Conservation (phyloP, 148 eudicot genomes). For the Chenopodium formosanum region DNA sequence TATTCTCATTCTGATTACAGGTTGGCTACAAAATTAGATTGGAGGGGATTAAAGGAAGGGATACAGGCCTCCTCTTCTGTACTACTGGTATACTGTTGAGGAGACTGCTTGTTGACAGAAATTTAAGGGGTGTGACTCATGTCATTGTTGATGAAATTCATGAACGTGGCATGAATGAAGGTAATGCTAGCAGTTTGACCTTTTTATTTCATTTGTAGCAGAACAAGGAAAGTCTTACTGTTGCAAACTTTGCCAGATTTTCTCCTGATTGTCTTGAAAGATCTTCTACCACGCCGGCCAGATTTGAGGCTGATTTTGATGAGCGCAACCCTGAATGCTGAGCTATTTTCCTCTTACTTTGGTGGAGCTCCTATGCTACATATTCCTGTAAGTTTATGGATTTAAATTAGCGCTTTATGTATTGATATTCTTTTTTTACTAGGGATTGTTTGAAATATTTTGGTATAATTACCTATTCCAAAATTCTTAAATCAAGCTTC, state of each 20-base stretch:
- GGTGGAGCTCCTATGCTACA: constrained; percentile 95
- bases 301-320: constrained; percentile 86
- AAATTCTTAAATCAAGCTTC: not conserved
- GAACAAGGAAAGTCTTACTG: constrained; percentile 20
- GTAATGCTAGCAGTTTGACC: constrained; percentile 34
- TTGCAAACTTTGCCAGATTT: constrained; percentile 63
- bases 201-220: not conserved
- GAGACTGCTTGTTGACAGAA: constrained; percentile 86
- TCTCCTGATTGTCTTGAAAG: constrained; percentile 94
- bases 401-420: not conserved
- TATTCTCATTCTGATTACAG: constrained; percentile 33
- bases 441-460: not conserved
- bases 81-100: constrained; percentile 90
- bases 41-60: constrained; percentile 95
- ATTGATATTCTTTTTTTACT: too few relatives aligned
- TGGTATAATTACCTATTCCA: not conserved
- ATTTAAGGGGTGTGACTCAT: constrained; percentile 78
- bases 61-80: constrained; percentile 94
- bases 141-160: constrained; percentile 97
- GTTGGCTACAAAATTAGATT: constrained; percentile 96
- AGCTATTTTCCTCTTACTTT: constrained; percentile 88
- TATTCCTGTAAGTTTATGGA: constrained; percentile 77
- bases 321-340: constrained; percentile 98
- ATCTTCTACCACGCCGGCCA: constrained; percentile 88
- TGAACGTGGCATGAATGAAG: constrained; percentile 99